Evolutionary conservation across 1,284 basidiomycete species (phyloP).

Genomic region (Agroathelia rolfsii): DNA sequence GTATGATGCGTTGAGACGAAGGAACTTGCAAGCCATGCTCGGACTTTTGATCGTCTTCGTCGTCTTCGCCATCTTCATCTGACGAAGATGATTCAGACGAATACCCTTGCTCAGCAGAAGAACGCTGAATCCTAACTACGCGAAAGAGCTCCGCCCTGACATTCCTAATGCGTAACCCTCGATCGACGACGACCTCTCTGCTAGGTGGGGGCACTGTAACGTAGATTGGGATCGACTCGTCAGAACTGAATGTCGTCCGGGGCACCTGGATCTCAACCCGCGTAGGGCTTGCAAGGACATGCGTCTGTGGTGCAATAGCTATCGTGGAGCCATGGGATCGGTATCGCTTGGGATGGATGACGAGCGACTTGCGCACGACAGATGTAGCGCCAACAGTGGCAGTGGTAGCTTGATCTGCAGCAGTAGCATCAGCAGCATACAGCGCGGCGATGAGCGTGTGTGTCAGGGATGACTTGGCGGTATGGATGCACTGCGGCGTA

Average conservation of each 20-base stretch:
- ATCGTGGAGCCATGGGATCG: conserved; percentile 50
- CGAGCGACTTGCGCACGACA: conserved; percentile 42
- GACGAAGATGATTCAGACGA: too few relatives aligned
- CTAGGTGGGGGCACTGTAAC: conserved; percentile 65
- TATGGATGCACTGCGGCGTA: conserved; percentile 68
- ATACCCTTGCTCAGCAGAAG: too few relatives aligned
- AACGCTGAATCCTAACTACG: conserved; percentile 40
- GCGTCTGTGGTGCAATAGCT: conserved; percentile 46
- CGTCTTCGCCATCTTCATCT: conserved; percentile 24
- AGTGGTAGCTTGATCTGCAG: too few relatives aligned
- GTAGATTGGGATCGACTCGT: conserved; percentile 67
- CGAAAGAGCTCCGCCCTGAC: conserved; percentile 65
- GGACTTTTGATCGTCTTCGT: conserved; percentile 23
- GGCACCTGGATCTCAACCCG: conserved; percentile 60
- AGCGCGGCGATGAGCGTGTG: conserved; percentile 60
- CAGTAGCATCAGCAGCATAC: conserved; percentile 37
- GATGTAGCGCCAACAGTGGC: too few relatives aligned
- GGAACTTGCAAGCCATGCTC: too few relatives aligned
- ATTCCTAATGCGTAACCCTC: conserved; percentile 62
- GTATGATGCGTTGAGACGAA: too few relatives aligned
- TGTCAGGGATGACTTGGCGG: conserved; percentile 54
- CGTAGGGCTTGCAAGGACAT: conserved; percentile 49
- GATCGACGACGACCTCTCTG: conserved; percentile 51
- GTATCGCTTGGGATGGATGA: conserved; percentile 65
- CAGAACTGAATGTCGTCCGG: conserved; percentile 53